These are phyloP conservation scores for Tetracladium maxilliforme DNA, from an alignment of 2,329 filamentous ascomycete species.

Conservation along the genomic window DNA sequence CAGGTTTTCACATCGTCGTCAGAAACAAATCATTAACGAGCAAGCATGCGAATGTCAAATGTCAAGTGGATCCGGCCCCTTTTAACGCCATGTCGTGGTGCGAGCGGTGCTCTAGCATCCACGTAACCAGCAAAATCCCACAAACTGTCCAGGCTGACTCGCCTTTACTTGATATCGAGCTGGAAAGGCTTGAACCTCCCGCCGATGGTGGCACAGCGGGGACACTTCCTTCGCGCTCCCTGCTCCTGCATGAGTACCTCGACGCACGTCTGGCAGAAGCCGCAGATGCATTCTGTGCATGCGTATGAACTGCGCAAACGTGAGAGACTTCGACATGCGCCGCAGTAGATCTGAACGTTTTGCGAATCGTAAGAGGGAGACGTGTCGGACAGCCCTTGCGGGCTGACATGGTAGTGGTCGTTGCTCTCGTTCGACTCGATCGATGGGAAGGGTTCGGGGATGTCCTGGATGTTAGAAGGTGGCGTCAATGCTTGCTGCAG, in stretches of 20 bases:
- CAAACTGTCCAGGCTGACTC: too few relatives aligned
- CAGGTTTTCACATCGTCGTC: too few relatives aligned
- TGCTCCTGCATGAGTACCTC: slow-evolving; percentile 66
- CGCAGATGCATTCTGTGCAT: slow-evolving; percentile 92
- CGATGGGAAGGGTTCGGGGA: slow-evolving; percentile 71
- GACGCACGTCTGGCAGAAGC: slow-evolving; percentile 78
- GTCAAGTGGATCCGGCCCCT: too few relatives aligned
- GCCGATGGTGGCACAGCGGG: slow-evolving; percentile 64
- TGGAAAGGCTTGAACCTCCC: slow-evolving; percentile 76
- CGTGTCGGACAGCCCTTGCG: slow-evolving; percentile 49
- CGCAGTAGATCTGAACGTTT: slow-evolving; percentile 80
- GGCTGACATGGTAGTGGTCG: slow-evolving; percentile 57
- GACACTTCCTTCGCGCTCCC: slow-evolving; percentile 62
- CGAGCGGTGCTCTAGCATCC: too few relatives aligned
- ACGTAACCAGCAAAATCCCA: too few relatives aligned
- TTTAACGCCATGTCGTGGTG: too few relatives aligned
- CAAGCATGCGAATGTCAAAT: too few relatives aligned
- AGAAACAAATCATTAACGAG: too few relatives aligned
- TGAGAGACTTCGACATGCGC: slow-evolving; percentile 67
- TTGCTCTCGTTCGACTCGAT: slow-evolving; percentile 67
- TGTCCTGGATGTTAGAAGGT: slow-evolving; percentile 47
- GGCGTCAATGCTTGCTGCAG: slow-evolving; percentile 84
- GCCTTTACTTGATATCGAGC: slow-evolving; percentile 60
- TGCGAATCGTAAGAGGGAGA: slow-evolving; percentile 62
- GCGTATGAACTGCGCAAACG: slow-evolving; percentile 75